These are phyloP conservation scores for Exophiala sp. DNA, from an alignment of 2,329 filamentous ascomycete genomes.

Conservation along the genomic window DNA sequence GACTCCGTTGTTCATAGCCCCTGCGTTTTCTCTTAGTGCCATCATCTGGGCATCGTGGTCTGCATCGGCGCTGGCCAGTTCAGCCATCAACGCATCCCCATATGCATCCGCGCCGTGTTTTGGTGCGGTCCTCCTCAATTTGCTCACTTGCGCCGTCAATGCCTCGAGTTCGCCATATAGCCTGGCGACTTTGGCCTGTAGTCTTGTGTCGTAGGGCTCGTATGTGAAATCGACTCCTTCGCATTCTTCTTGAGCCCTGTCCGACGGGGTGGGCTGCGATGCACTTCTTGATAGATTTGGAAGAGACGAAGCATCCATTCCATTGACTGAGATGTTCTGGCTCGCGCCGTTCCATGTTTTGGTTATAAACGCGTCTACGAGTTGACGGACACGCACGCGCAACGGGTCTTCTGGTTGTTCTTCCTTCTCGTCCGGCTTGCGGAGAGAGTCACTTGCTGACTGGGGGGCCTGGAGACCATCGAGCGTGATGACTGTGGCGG, in stretches of 20 bases:
- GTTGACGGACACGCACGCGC: slow-evolving; percentile 20
- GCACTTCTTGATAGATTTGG: slow-evolving; percentile 4
- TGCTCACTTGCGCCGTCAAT: slow-evolving; percentile 46
- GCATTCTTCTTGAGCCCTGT: slow-evolving; percentile 26
- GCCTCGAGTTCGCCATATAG: slow-evolving; percentile 48
- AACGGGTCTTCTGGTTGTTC: slow-evolving; percentile 25
- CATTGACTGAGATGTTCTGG: slow-evolving; percentile 47
- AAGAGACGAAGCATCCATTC: slow-evolving; percentile 36
- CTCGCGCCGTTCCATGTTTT: slow-evolving; percentile 44
- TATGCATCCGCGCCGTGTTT: slow-evolving; percentile 39
- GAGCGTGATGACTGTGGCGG: slow-evolving; percentile 39
- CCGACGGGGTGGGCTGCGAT: slow-evolving; percentile 24
- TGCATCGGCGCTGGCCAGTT: slow-evolving; percentile 39
- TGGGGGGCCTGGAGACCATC: slow-evolving; percentile 30
- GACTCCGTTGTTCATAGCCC: neutral
- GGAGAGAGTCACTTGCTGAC: neutral
- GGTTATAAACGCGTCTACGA: slow-evolving; percentile 40
- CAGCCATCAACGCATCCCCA: slow-evolving; percentile 34
- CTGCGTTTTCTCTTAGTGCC: slow-evolving; percentile 4
- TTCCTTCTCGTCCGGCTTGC: neutral
- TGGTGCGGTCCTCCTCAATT: slow-evolving; percentile 45
- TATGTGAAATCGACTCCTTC: slow-evolving; percentile 45
- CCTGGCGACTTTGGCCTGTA: slow-evolving; percentile 42
- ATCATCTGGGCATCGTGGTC: slow-evolving; percentile 37
- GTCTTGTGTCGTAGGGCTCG: slow-evolving; percentile 43